phyloP scores from a whole-genome alignment of 129 eudicot species.

The Artemisia tridentata region DNA sequence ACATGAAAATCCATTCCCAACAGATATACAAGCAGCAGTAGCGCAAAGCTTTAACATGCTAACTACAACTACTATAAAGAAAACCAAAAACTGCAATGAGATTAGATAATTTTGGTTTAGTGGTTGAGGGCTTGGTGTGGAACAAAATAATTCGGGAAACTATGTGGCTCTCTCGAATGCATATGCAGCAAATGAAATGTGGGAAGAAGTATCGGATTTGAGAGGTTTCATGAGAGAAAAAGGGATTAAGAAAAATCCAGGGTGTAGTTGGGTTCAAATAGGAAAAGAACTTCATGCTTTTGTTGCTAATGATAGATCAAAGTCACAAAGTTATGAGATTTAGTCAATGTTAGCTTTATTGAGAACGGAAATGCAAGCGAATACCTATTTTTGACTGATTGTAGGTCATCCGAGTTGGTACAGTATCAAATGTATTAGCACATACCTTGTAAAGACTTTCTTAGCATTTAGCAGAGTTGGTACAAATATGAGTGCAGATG shows the following conservation, averaged over 20 bases:
- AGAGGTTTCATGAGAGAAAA: conserved; percentile 49
- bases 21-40: too few relatives aligned
- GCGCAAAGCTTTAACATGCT: too few relatives aligned
- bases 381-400: conserved; percentile 7
- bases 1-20: too few relatives aligned
- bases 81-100: too few relatives aligned
- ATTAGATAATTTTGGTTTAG: too few relatives aligned
- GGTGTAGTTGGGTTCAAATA: conserved; percentile 68
- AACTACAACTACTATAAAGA: too few relatives aligned
- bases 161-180: conserved; percentile 58
- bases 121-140: conserved; percentile 6
- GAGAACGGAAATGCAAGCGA: conserved; percentile 41
- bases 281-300: conserved; percentile 54
- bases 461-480: too few relatives aligned
- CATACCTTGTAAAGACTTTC: neutral
- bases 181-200: conserved; percentile 45
- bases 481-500: neutral
- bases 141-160: conserved; percentile 46
- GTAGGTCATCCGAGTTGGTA: neutral
- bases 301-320: conserved; percentile 53
- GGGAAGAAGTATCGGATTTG: conserved; percentile 46
- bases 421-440: neutral
- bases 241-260: conserved; percentile 53
- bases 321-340: conserved; percentile 44
- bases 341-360: conserved; percentile 33